These are phyloP conservation scores for Haematococcus sp. DNA, from an alignment of 139 green algal genomes.

Conservation along the genomic window DNA sequence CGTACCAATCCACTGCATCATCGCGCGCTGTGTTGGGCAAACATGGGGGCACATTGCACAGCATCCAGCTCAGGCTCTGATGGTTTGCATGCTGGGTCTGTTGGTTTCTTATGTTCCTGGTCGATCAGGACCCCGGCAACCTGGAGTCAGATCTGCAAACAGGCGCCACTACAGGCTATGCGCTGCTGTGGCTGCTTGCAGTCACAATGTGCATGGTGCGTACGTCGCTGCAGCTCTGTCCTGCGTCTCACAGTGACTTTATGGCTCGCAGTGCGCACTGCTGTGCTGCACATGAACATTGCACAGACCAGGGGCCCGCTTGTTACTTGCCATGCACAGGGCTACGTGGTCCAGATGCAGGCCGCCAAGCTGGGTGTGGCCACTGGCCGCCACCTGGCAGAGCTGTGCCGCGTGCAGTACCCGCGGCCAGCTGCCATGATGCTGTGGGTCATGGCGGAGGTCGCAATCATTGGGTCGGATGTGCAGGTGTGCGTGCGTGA, in stretches of 20 bases:
- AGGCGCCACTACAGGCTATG: conserved; percentile 60
- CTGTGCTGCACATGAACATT: too few relatives aligned
- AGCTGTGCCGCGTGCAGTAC: conserved; percentile 73
- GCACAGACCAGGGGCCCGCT: too few relatives aligned
- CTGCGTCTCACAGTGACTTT: neutral
- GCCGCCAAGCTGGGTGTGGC: conserved; percentile 79
- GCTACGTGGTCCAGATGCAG: conserved; percentile 80
- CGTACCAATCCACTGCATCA: too few relatives aligned
- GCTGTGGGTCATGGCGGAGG: conserved; percentile 85
- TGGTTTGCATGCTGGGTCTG: too few relatives aligned
- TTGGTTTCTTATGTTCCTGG: neutral
- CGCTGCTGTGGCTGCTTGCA: conserved; percentile 84
- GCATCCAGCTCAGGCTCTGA: too few relatives aligned
- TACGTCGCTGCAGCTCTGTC: neutral
- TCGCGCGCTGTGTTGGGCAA: too few relatives aligned
- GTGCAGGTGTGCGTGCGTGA: conserved; percentile 27
- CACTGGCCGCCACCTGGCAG: conserved; percentile 75
- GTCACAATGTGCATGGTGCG: conserved; percentile 71
- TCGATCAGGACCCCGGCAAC: conserved; percentile 83
- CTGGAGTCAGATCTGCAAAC: conserved; percentile 83
- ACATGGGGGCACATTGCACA: too few relatives aligned
- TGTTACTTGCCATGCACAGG: conserved; percentile 41
- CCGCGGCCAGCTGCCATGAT: conserved; percentile 22
- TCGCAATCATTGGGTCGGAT: conserved; percentile 87
- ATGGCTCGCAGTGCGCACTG: too few relatives aligned